Conservation (phyloP, 495 filamentous ascomycete species). For the Penicillium canariense region DNA sequence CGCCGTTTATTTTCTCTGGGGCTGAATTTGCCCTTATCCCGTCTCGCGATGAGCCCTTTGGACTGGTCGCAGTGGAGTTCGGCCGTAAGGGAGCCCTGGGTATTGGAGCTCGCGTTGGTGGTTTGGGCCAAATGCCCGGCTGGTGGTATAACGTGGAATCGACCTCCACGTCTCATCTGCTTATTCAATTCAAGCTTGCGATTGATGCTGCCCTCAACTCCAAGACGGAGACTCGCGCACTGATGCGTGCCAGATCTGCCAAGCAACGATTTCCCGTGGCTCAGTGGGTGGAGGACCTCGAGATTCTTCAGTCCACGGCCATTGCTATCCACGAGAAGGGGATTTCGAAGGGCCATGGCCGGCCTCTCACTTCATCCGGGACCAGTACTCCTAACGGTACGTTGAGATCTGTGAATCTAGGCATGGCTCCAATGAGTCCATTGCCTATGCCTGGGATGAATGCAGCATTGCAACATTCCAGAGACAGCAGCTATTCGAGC, state of each 20-base stretch:
- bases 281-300: constrained; percentile 64
- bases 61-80: constrained; percentile 76
- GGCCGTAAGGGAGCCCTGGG: constrained; percentile 74
- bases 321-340: constrained; percentile 47
- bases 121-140: constrained; percentile 75
- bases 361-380: constrained; percentile 35
- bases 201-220: constrained; percentile 66
- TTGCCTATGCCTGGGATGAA: constrained; percentile 43
- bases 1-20: constrained; percentile 74
- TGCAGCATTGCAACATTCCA: constrained; percentile 29
- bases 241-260: constrained; percentile 71
- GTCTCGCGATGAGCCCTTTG: constrained; percentile 76
- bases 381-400: constrained; percentile 32
- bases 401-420: constrained; percentile 24
- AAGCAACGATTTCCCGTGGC: constrained; percentile 74
- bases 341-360: constrained; percentile 32
- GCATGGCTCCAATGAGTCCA: constrained; percentile 14
- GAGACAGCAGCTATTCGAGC: constrained; percentile 26
- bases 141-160: constrained; percentile 72
- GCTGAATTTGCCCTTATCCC: constrained; percentile 79
- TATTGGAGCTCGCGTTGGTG: constrained; percentile 63
- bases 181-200: constrained; percentile 70
- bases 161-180: constrained; percentile 63
- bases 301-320: constrained; percentile 56
- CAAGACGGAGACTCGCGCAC: constrained; percentile 53